Base-by-base conservation (phyloP, 352 stramenopile genomes). In the Phytophthora palmivora region DNA sequence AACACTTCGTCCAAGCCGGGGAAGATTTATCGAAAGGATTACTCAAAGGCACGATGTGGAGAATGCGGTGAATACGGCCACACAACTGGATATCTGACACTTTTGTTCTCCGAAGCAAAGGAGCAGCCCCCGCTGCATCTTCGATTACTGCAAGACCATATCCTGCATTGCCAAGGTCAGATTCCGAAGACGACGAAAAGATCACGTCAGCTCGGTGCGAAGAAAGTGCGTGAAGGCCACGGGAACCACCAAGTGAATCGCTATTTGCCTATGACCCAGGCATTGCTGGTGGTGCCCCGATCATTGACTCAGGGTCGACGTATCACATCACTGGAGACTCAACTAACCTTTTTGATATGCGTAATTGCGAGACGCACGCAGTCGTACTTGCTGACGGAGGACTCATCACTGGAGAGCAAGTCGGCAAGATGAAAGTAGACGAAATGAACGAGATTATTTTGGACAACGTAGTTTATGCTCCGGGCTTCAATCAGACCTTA, bases 231-330 rank as follows among this genome's bases (percentile, higher is more conserved):
- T 6, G 24, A 28, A 3, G 24, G 24, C 24, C 43, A 19, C 34
- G 54, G 54, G 43, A 62, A 15, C 54, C n/a, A n/a, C n/a, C n/a
- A n/a, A n/a, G n/a, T n/a, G n/a, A n/a, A n/a, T n/a, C n/a, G n/a
- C n/a, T n/a, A n/a, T n/a, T n/a, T n/a, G n/a, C n/a, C n/a, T n/a
- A 39, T 39, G 53, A 48, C 7, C 54, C 43, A 3, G 54, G 54
- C 15, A 46, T 49, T 42, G 1, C 0, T 10, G 0, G 5, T 42
- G 26, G 54, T 48, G 34, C 54, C 53, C 42, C 53, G 53, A 34
- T 61, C 9, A 33, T 61, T 19, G 53, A 62, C 16, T 54, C 54
- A 3, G 54, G 14, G 3, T 46, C 54, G 0, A 62, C 32, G 0
- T 62, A 62, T 32, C 44, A 62, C 36, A 41, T 34, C 7, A 55